phyloP scores from a whole-genome alignment of 2,329 filamentous ascomycete species.

The Aspergillus chevalieri region DNA sequence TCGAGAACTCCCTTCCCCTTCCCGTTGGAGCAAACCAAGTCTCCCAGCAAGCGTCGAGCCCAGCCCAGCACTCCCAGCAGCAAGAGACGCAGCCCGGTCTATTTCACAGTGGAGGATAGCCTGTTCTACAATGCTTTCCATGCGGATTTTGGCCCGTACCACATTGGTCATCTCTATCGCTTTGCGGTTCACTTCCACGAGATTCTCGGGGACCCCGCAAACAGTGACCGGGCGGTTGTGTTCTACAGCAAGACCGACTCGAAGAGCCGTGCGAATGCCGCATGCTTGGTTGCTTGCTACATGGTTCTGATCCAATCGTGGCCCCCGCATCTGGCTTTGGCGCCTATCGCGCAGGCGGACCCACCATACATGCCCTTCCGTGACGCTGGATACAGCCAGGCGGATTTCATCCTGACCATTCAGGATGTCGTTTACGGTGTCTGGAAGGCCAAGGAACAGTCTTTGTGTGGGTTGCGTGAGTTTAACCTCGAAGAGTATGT shows the following conservation, averaged over 20 bases:
- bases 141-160: conserved; percentile 93
- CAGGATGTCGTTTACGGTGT: conserved; percentile 98
- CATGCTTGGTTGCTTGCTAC: conserved; percentile 92
- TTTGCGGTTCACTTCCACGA: conserved; percentile 96
- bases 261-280: conserved; percentile 81
- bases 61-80: conserved; percentile 52
- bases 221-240: conserved; percentile 82
- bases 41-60: conserved; percentile 68
- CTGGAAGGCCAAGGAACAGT: conserved; percentile 97
- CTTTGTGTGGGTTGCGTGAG: conserved; percentile 81
- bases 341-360: conserved; percentile 92
- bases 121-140: conserved; percentile 98
- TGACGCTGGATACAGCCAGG: conserved; percentile 96
- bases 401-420: conserved; percentile 90
- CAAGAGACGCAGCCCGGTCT: conserved; percentile 64
- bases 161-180: conserved; percentile 94
- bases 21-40: conserved; percentile 53
- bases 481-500: conserved; percentile 85
- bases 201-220: conserved; percentile 83
- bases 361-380: conserved; percentile 98
- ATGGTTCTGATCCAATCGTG: conserved; percentile 98
- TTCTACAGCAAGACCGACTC: conserved; percentile 94
- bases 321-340: conserved; percentile 91
- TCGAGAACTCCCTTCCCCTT: conserved; percentile 83
- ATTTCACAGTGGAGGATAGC: conserved; percentile 90